phyloP scores from a whole-genome alignment of 108 stramenopile genomes.

The Cyclotella sp. region DNA sequence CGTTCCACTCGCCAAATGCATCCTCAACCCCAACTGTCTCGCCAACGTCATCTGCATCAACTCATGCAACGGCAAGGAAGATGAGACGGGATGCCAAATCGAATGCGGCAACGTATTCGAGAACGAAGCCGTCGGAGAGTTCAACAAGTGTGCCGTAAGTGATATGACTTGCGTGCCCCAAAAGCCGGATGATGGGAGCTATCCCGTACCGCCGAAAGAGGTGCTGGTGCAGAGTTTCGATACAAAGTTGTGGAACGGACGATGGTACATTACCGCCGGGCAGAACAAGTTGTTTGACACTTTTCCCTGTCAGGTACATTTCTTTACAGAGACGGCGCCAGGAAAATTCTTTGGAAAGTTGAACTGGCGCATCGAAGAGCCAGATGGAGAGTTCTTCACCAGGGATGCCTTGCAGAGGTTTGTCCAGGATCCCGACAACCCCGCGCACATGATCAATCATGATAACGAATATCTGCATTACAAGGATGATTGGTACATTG shows the following conservation, averaged over 20 bases:
- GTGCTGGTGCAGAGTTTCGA: conserved; percentile 80
- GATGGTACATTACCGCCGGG: conserved; percentile 94
- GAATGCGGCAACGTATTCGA: conserved; percentile 96
- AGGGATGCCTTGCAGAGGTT: conserved; percentile 92
- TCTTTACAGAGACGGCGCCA: conserved; percentile 91
- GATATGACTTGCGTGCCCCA: conserved; percentile 93
- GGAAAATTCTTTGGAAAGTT: conserved; percentile 90
- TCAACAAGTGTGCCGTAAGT: conserved; percentile 95
- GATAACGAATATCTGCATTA: conserved; percentile 98
- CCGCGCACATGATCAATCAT: conserved; percentile 92
- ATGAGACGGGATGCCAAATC: conserved; percentile 94
- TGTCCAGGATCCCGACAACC: conserved; percentile 87
- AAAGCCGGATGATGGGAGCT: conserved; percentile 88
- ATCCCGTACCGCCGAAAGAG: conserved; percentile 79
- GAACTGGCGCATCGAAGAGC: conserved; percentile 94
- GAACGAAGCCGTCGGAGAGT: conserved; percentile 94
- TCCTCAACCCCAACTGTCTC: conserved; percentile 91
- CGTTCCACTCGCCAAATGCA: conserved; percentile 83
- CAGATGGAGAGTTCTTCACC: conserved; percentile 97
- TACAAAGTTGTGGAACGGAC: conserved; percentile 87
- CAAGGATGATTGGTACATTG: conserved; percentile 96
- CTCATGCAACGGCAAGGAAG: conserved; percentile 83
- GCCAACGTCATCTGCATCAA: conserved; percentile 97
- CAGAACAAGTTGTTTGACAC: conserved; percentile 93
- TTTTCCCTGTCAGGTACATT: conserved; percentile 98